These are phyloP conservation scores for Lachancea sp. DNA, from an alignment of 805 yeast species.

Conservation along the genomic window DNA sequence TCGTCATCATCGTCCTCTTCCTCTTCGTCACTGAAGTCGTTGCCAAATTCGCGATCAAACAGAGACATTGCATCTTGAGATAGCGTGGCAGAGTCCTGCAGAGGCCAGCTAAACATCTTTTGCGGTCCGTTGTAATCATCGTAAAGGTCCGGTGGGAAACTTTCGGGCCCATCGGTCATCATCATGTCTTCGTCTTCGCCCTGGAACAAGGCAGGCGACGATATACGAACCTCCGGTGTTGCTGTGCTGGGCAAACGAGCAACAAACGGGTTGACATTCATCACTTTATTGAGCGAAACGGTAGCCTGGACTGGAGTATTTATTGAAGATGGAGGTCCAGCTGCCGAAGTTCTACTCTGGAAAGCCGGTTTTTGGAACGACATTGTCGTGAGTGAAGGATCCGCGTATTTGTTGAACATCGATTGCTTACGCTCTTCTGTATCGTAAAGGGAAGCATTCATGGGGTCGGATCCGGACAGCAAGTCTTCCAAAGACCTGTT, in stretches of 20 bases:
- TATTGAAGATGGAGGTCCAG: slow-evolving; percentile 1
- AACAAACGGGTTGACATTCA: slow-evolving; percentile 17
- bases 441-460: not conserved
- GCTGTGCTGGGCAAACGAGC: slow-evolving; percentile 6
- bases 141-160: slow-evolving; percentile 17
- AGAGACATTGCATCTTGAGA: slow-evolving; percentile 27
- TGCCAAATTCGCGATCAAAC: slow-evolving; percentile 29
- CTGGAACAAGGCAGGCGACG: slow-evolving; percentile 6
- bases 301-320: slow-evolving; percentile 22
- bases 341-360: slow-evolving; percentile 2
- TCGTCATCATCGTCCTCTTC: slow-evolving; percentile 18
- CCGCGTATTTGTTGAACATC: slow-evolving; percentile 30
- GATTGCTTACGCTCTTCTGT: slow-evolving; percentile 1
- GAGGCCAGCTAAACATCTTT: slow-evolving; percentile 19
- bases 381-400: slow-evolving; percentile 31
- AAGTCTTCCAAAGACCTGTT: slow-evolving; percentile 8
- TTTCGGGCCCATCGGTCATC: slow-evolving; percentile 3
- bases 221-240: slow-evolving; percentile 4
- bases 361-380: slow-evolving; percentile 10
- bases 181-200: slow-evolving; percentile 10
- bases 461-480: slow-evolving; percentile 3
- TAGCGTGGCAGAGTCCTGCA: slow-evolving; percentile 21
- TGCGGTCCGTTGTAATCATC: slow-evolving; percentile 11
- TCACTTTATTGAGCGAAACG: slow-evolving; percentile 22
- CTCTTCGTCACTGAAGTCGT: slow-evolving; percentile 25